These are phyloP conservation scores for Didymella segeticola DNA, from an alignment of 2,329 filamentous ascomycete species.

Conservation along the genomic window DNA sequence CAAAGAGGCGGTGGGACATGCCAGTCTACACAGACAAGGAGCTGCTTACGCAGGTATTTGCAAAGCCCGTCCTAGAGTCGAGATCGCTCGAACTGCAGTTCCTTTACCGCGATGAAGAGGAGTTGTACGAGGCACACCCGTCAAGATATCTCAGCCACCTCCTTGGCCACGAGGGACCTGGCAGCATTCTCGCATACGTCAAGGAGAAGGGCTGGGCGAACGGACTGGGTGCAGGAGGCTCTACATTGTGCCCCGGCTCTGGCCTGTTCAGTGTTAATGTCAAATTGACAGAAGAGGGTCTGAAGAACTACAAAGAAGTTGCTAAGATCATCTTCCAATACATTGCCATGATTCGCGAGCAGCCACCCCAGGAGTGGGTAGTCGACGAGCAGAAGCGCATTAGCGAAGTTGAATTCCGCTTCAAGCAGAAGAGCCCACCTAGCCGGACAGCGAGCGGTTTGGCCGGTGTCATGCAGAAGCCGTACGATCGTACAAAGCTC, in stretches of 20 bases:
- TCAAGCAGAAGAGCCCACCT: conserved; percentile 89
- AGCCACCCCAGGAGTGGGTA: conserved; percentile 87
- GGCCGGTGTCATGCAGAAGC: conserved; percentile 89
- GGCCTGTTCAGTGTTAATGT: conserved; percentile 82
- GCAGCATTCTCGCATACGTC: conserved; percentile 87
- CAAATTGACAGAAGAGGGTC: conserved; percentile 81
- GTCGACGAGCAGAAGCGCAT: conserved; percentile 90
- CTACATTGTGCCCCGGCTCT: conserved; percentile 78
- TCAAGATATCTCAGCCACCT: conserved; percentile 86
- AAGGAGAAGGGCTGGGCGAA: conserved; percentile 93
- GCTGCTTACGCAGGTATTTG: conserved; percentile 76
- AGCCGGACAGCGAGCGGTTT: conserved; percentile 87
- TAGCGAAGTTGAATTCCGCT: conserved; percentile 92
- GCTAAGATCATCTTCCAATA: conserved; percentile 90
- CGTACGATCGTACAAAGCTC: conserved; percentile 83
- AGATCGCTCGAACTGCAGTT: conserved; percentile 82
- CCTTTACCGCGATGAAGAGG: conserved; percentile 83
- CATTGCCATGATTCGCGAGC: conserved; percentile 81
- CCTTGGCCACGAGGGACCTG: conserved; percentile 90
- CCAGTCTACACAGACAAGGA: conserved; percentile 66
- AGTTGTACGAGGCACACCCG: conserved; percentile 79
- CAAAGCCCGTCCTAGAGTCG: conserved; percentile 90
- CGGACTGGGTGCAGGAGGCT: conserved; percentile 77
- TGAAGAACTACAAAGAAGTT: conserved; percentile 82
- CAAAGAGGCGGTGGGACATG: conserved; percentile 71